These are phyloP conservation scores for Lachancea meyersii DNA, from an alignment of 805 yeast species.

Conservation along the genomic window DNA sequence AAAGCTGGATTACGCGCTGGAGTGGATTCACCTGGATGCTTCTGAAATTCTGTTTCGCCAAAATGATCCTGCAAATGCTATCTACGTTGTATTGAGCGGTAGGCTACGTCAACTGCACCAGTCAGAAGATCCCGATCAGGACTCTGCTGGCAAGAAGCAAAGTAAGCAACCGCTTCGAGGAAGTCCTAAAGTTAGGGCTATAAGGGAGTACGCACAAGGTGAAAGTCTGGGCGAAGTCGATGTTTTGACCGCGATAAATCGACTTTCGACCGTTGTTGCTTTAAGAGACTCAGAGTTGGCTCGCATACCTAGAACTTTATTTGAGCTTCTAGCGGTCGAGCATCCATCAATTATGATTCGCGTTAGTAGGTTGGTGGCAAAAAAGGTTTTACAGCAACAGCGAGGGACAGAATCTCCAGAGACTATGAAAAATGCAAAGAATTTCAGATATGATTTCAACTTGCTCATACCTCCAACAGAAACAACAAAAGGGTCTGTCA, in stretches of 20 bases:
- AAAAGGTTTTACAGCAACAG: constrained; percentile 32
- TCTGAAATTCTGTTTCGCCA: constrained; percentile 75
- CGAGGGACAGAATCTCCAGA: constrained; percentile 11
- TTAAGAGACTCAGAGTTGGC: constrained; percentile 93
- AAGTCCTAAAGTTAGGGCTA: constrained; percentile 25
- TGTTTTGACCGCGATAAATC: constrained; percentile 72
- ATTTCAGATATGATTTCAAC: constrained; percentile 25
- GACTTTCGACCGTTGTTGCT: constrained; percentile 69
- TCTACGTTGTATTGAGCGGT: constrained; percentile 84
- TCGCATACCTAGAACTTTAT: constrained; percentile 81
- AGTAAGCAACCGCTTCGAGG: constrained; percentile 10
- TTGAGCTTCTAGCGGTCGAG: constrained; percentile 75
- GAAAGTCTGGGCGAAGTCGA: constrained; percentile 94
- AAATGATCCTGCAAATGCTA: constrained; percentile 84
- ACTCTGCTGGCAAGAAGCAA: constrained; percentile 8
- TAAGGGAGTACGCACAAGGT: constrained; percentile 88
- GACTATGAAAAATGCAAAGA: constrained; percentile 14
- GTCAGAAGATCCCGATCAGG: constrained; percentile 14
- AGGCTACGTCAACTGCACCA: constrained; percentile 59
- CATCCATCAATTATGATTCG: constrained; percentile 89
- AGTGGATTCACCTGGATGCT: constrained; percentile 90
- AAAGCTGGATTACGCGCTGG: constrained; percentile 83
- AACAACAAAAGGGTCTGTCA: constrained; percentile 14
- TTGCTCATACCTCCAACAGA: constrained; percentile 31
- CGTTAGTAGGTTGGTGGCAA: constrained; percentile 81